These are phyloP conservation scores for Calonectria pauciramosa DNA, from an alignment of 2,329 filamentous ascomycete genomes.

Conservation along the genomic window DNA sequence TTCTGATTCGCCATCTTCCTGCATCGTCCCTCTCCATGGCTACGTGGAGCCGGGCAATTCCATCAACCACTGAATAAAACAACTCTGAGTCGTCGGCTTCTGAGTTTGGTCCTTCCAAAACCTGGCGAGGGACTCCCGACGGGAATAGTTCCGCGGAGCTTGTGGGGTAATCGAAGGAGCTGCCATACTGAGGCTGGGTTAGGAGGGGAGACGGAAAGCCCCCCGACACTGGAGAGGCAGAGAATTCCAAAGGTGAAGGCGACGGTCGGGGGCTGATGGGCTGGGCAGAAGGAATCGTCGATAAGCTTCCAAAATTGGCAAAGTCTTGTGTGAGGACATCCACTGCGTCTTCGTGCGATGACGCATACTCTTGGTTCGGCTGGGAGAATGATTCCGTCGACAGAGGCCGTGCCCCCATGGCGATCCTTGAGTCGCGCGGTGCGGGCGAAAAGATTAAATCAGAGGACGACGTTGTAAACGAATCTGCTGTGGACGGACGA, in stretches of 20 bases:
- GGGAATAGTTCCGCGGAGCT: conserved; percentile 2
- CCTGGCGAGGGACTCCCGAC: background rate
- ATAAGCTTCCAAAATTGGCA: background rate
- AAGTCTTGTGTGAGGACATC: background rate
- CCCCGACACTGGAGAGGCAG: conserved; percentile 23
- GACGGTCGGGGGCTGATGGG: conserved; percentile 29
- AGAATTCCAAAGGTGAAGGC: conserved; percentile 36
- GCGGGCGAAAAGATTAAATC: conserved; percentile 32
- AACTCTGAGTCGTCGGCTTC: conserved; percentile 47
- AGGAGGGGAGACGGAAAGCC: conserved; percentile 41
- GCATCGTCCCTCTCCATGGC: conserved; percentile 54
- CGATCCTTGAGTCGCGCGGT: conserved; percentile 16
- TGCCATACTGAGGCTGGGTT: conserved; percentile 33
- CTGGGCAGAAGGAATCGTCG: conserved; percentile 43
- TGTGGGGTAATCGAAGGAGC: conserved; percentile 21
- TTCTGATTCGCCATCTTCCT: conserved; percentile 58
- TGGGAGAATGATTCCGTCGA: background rate
- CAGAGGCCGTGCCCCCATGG: background rate
- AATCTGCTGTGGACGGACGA: conserved; percentile 35
- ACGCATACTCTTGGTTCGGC: background rate
- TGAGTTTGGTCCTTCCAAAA: background rate
- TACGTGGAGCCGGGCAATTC: conserved; percentile 51
- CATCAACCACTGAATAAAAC: conserved; percentile 53
- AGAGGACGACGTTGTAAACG: conserved; percentile 40
- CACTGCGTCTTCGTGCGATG: background rate